phyloP scores from a whole-genome alignment of 23 red algal species.

The Pyropia haitanensis region DNA sequence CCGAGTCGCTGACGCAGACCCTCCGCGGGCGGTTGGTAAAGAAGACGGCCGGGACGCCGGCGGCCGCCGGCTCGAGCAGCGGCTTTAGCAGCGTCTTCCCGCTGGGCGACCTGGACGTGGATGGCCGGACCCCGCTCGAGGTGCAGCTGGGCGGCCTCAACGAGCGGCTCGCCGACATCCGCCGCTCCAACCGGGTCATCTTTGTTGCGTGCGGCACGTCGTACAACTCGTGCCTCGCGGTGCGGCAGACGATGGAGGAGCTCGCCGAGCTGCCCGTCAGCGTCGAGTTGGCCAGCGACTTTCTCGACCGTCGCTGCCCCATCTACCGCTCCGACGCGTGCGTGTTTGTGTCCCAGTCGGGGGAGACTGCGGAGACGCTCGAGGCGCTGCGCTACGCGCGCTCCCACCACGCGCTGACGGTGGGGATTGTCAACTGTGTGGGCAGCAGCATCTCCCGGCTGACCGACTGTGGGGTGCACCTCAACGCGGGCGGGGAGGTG shows the following conservation, averaged over 20 bases:
- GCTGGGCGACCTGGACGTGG: background rate
- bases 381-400: slow-evolving; percentile 82
- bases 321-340: slow-evolving; percentile 87
- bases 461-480: slow-evolving; percentile 91
- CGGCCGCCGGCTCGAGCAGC: background rate
- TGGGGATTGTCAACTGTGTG: slow-evolving; percentile 91
- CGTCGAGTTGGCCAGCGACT: slow-evolving; percentile 93
- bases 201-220: slow-evolving; percentile 96
- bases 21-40: slow-evolving; percentile 83
- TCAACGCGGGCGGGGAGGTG: slow-evolving; percentile 94
- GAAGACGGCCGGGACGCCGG: background rate
- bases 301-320: slow-evolving; percentile 74
- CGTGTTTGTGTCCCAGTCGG: slow-evolving; percentile 87
- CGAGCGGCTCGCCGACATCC: slow-evolving; percentile 67
- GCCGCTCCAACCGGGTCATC: slow-evolving; percentile 72
- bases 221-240: slow-evolving; percentile 86
- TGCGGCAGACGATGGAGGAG: slow-evolving; percentile 84
- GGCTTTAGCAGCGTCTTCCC: background rate
- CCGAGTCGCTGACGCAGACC: slow-evolving; percentile 70
- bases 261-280: slow-evolving; percentile 88
- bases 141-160: slow-evolving; percentile 75
- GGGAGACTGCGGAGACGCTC: slow-evolving; percentile 94
- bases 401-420: slow-evolving; percentile 63
- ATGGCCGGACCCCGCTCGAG: slow-evolving; percentile 1
- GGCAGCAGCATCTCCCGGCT: slow-evolving; percentile 84